A percentile compares a stretch with the other conserved stretches of the same genome.
phyloP scores from a whole-genome alignment of 2,329 filamentous ascomycete genomes.

The Trichoderma sp. region DNA sequence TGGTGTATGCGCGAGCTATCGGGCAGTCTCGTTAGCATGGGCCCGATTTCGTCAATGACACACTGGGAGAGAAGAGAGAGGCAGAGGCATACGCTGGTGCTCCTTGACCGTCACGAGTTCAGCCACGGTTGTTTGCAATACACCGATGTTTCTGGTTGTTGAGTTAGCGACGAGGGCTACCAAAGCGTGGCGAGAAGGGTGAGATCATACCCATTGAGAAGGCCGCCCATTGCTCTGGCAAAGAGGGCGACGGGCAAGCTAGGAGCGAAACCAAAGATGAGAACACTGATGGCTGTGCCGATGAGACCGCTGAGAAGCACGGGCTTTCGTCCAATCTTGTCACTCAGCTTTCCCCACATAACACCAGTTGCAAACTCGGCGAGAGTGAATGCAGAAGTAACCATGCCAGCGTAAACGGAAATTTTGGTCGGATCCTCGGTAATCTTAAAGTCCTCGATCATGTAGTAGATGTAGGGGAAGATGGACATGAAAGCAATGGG shows the following conservation, averaged over 20 bases:
- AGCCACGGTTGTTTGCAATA: slow-evolving; percentile 91
- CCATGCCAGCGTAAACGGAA: slow-evolving; percentile 90
- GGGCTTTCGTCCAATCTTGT: slow-evolving; percentile 88
- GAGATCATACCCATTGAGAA: slow-evolving; percentile 79
- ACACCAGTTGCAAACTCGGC: slow-evolving; percentile 92
- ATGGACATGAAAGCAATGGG: slow-evolving; percentile 99
- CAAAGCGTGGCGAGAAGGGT: not conserved
- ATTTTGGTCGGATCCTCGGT: slow-evolving; percentile 78
- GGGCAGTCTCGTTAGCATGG: slow-evolving; percentile 34
- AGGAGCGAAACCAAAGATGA: slow-evolving; percentile 87
- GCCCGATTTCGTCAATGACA: not conserved
- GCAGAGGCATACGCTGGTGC: slow-evolving; percentile 72
- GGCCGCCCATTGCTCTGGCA: slow-evolving; percentile 83
- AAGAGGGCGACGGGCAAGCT: slow-evolving; percentile 81
- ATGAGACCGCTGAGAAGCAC: slow-evolving; percentile 86
- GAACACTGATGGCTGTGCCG: slow-evolving; percentile 89
- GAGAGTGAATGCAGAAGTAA: slow-evolving; percentile 93
- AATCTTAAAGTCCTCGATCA: slow-evolving; percentile 90
- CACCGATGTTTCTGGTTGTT: slow-evolving; percentile 76
- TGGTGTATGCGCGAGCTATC: slow-evolving; percentile 84
- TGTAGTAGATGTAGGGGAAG: slow-evolving; percentile 97
- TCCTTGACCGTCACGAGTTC: slow-evolving; percentile 92
- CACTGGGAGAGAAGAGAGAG: not conserved
- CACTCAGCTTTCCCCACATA: slow-evolving; percentile 90
- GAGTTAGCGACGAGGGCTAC: slow-evolving; percentile 2